Evolutionary conservation across 1,284 basidiomycete genomes (phyloP).

Genomic region (Ceratobasidium sp.): DNA sequence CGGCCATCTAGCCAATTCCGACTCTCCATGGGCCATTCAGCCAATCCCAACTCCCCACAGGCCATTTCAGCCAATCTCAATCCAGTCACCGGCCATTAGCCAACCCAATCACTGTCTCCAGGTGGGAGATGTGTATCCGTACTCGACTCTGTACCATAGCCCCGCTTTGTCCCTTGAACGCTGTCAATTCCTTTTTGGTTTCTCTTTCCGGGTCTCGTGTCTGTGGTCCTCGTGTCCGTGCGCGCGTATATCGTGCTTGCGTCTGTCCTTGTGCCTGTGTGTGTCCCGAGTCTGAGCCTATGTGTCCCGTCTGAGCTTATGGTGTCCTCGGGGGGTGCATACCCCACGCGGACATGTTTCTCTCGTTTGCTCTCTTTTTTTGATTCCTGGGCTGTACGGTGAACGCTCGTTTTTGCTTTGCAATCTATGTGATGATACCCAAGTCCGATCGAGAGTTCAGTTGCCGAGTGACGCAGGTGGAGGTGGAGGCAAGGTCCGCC

Average conservation of each 20-base stretch:
- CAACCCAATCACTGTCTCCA: not conserved
- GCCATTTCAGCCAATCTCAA: too few relatives aligned
- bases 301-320: not conserved
- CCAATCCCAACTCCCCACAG: too few relatives aligned
- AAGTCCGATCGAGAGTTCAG: not conserved
- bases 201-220: not conserved
- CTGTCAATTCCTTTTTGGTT: not conserved
- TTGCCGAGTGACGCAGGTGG: not conserved
- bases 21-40: too few relatives aligned
- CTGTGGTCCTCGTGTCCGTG: not conserved
- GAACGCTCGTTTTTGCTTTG: constrained; percentile 1
- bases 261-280: not conserved
- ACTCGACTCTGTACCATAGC: constrained; percentile 11
- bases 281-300: not conserved
- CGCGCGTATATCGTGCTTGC: not conserved
- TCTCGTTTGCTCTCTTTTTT: constrained; percentile 1
- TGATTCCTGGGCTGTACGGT: not conserved
- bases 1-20: too few relatives aligned
- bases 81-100: too few relatives aligned
- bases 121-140: constrained; percentile 31
- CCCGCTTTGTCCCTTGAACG: not conserved
- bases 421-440: constrained; percentile 27
- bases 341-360: not conserved
- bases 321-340: not conserved
- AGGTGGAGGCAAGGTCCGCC: not conserved